Base-by-base conservation (phyloP, 2,329 filamentous ascomycete genomes). In the Chlorencoelia australis region DNA sequence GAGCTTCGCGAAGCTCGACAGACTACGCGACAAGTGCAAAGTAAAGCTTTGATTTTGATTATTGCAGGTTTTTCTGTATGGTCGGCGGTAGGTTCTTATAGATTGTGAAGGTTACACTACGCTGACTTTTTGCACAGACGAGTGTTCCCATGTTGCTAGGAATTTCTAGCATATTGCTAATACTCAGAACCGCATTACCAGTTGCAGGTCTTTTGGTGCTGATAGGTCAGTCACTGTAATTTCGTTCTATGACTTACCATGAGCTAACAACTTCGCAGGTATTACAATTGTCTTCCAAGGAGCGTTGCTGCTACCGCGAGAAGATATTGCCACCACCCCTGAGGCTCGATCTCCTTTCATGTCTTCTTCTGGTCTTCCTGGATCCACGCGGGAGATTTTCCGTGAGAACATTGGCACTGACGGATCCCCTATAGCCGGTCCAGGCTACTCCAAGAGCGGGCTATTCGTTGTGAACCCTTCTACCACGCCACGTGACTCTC, bases 111-210 rank as follows among this genome's bases (percentile, higher is more conserved):
- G 13, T 5, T 17, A 10, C n/a, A 10, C n/a, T 16, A n/a, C 37
- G 19, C 51, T 53, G 24, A 54, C 30, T 14, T 7, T 7, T 10
- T 16, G 4, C 27, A 32, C 27, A 55, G 48, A 48, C 45, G 17
- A 56, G 56, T 39, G 46, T 55, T 26, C 47, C 54, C 2, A 53
- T 58, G 49, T 43, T 56, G 22, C 43, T 58, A n/a, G 56, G 54
- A 7, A 41, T 53, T 22, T 29, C 41, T 18, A 43, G 43, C 2
- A 50, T 55, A 7, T 38, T 40, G 3, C 37, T 58, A n/a, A 44
- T 55, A 3, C 22, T 53, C 10, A 47, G 49, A 35, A 58, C 55
- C 7, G 39, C 45, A n/a, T 21, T 58, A 8, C 56, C 56, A 11
- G 45, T 55, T 7, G 50, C 39, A 26, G 53, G 53, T 4, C 43